Base-by-base conservation (phyloP, 371 early-diverging fungal species). In the Umbelopsis sp. region DNA sequence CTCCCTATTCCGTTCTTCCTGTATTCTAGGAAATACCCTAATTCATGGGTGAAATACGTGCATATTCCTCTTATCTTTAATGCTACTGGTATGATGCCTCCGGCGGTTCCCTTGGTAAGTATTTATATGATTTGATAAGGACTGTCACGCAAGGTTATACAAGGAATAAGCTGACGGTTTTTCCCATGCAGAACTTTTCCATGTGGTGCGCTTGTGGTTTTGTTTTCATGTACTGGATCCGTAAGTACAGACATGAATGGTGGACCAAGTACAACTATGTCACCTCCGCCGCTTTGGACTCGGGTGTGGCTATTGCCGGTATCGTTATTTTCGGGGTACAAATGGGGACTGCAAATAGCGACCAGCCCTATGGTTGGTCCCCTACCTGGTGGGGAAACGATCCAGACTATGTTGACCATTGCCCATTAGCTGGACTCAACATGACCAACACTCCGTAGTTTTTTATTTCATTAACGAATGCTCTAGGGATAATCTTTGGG, bases 241-340 rank as follows among this genome's bases (percentile, higher is more conserved):
- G 83, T 69, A 76, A 78, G 65, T 86, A 88, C 65, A 74, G 74
- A 8, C 69, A 77, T 37, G 77, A 80, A 1, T 92, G 92, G 92
- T 93, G 91, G 86, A 68, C 76, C 50, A 80, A 87, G 38, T 92
- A 91, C 73, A 90, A 87, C 74, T 92, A 91, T 70, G 82, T 92
- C 14, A 80, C 92, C 8, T 91, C 92, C 8, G 92, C 92, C 6
- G 92, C 89, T 2, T 75, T 92, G 57, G 92, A 92, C 70, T 87
- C 90, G n/a, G 93, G 91, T 35, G 74, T 76, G 9, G 87, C 85
- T 10, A 70, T 86, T 22, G 70, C 79, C 6, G 76, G 75, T 8
- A 44, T 89, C 11, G 62, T 87, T 24, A 85, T 87, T 66, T 87
- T 76, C 38, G 71, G 74, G 10, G 69, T 69, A 5, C 45, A 74